phyloP scores from a whole-genome alignment of 805 yeast species.

The Dipodascus geniculatus region DNA sequence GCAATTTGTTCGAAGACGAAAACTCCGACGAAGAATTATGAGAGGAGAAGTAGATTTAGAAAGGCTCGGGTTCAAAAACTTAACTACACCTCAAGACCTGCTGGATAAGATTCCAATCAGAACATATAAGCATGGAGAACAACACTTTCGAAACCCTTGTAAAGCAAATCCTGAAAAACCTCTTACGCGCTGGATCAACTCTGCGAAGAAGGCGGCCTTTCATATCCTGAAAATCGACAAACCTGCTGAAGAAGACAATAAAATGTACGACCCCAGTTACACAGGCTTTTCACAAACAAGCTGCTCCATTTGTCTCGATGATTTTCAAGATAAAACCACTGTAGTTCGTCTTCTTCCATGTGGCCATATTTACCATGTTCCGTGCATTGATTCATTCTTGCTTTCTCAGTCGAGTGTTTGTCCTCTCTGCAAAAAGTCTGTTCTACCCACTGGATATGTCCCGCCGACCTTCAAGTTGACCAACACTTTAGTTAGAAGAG shows the following conservation, averaged over 20 bases:
- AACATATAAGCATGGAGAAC: conserved; percentile 3
- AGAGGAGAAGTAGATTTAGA: conserved; percentile 8
- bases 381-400: conserved; percentile 75
- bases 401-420: conserved; percentile 28
- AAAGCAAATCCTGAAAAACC: background rate
- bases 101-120: conserved; percentile 4
- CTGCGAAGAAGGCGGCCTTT: background rate
- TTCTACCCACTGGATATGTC: conserved; percentile 7
- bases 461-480: conserved; percentile 7
- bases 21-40: conserved; percentile 2
- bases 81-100: conserved; percentile 7
- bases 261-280: background rate
- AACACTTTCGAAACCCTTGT: background rate
- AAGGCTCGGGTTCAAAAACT: conserved; percentile 6
- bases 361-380: conserved; percentile 73
- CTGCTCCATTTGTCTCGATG: conserved; percentile 72
- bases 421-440: conserved; percentile 14
- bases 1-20: conserved; percentile 6
- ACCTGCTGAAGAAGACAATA: background rate
- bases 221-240: background rate
- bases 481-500: conserved; percentile 6
- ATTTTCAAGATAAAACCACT: conserved; percentile 44
- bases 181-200: background rate
- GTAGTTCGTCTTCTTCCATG: conserved; percentile 61
- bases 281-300: conserved; percentile 1